These are phyloP conservation scores for Saccharomycopsis amapae DNA, from an alignment of 805 yeast genomes.

Conservation along the genomic window DNA sequence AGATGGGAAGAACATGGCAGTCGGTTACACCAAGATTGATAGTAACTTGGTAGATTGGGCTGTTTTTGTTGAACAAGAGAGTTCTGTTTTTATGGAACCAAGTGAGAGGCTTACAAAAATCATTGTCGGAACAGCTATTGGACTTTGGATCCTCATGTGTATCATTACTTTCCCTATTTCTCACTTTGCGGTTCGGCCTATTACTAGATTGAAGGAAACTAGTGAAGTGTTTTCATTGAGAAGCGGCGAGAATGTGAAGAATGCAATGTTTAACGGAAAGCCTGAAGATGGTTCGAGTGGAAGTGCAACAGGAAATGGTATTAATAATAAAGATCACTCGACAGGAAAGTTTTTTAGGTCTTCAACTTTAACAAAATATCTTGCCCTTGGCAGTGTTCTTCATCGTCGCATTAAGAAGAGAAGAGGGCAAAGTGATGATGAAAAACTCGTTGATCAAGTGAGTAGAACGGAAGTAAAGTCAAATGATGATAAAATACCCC, in stretches of 20 bases:
- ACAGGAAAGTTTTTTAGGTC: conserved; percentile 3
- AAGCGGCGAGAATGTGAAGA: conserved; percentile 27
- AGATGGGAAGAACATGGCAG: conserved; percentile 38
- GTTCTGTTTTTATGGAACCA: conserved; percentile 54
- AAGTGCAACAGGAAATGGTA: no score
- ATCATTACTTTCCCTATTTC: conserved; percentile 76
- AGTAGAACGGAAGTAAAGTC: no score
- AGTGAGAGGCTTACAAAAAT: conserved; percentile 55
- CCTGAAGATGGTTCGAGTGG: conserved; percentile 1
- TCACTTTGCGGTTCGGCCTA: conserved; percentile 79
- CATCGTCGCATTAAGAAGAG: conserved; percentile 1
- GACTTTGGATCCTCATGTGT: conserved; percentile 67
- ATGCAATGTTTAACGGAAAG: conserved; percentile 4
- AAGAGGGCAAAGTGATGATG: neutral
- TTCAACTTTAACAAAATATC: conserved; percentile 5
- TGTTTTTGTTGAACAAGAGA: conserved; percentile 62
- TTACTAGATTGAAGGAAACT: conserved; percentile 69
- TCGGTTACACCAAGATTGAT: conserved; percentile 41
- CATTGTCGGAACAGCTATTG: conserved; percentile 71
- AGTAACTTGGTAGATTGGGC: conserved; percentile 50
- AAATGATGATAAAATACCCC: no score
- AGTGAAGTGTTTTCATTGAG: conserved; percentile 47
- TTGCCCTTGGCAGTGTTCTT: conserved; percentile 3
- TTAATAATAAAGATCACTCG: neutral
- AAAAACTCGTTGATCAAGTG: no score